Evolutionary conservation across 441 rosid species (phyloP), one percentile per base, ranked within the genome.

Genomic region (Croton laevigatus): DNA sequence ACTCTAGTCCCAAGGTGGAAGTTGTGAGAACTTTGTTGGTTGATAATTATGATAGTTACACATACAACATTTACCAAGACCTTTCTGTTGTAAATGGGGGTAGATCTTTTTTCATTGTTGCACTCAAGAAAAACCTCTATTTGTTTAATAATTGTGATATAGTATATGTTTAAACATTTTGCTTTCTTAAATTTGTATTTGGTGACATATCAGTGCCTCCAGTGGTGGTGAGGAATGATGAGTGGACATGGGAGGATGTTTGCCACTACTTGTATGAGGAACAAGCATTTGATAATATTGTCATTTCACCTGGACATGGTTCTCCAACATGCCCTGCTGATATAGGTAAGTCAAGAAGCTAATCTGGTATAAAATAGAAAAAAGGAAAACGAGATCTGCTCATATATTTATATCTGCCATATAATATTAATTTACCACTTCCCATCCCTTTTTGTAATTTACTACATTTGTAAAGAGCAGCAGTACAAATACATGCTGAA

Each of bases 221-320:
- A 60, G 88, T 91, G 57, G 99, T 95, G 68, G 85, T 95, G 62
- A 79, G 76, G 62, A 93, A 95, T 73, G 96, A 95, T 74, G 93
- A 94, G 77, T 85, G 86, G 91, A 88, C 91, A 6, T 93, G 96
- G 99, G 86, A 89, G 71, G 90, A 88, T 42, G 77, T 86, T 67
- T 81, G 79, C 70, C 81, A 62, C 52, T 84, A 82, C 80, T 75
- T 93, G 65, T 88, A 84, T 74, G 88, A 86, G 81, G 91, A 91
- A 65, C 81, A 75, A 65, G 88, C 91, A 69, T 95, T 92, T 13
- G 97, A 95, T 76, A 95, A 92, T 80, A 79, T 91, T 71, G 98
- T 95, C 45, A 89, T 92, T 71, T 95, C 99, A 52, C 99, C 99
- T 72, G 98, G 98, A 69, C 99, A 98, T 81, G 99, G 99, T 75